Conservation (phyloP, 2,329 filamentous ascomycete species). For the Aspergillus floridensis region DNA sequence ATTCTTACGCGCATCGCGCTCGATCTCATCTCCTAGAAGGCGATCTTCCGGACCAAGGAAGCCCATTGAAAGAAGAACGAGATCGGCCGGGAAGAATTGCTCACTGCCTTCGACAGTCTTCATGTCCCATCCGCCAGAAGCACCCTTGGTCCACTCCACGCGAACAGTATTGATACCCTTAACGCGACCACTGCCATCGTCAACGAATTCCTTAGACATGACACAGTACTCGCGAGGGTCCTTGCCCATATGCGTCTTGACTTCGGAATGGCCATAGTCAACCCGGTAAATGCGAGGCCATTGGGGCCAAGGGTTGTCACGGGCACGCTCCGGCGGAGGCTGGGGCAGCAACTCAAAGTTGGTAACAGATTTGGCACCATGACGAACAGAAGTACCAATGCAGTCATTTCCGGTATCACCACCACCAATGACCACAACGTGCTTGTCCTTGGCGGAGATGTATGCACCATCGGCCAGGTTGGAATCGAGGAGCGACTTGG, state of each 20-base stretch:
- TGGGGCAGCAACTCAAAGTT: conserved; percentile 96
- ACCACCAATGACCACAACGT: conserved; percentile 94
- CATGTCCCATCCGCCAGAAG: conserved; percentile 94
- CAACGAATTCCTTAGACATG: conserved; percentile 96
- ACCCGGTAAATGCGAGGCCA: conserved; percentile 98
- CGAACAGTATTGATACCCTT: conserved; percentile 95
- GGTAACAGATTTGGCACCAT: conserved; percentile 91
- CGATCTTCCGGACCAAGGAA: conserved; percentile 92
- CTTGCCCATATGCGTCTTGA: conserved; percentile 92
- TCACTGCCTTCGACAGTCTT: conserved; percentile 92
- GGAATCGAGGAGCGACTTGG: conserved; percentile 93
- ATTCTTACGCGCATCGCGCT: conserved; percentile 91
- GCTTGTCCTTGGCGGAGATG: conserved; percentile 91
- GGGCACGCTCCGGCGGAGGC: conserved; percentile 82
- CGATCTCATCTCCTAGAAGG: conserved; percentile 80
- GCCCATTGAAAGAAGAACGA: conserved; percentile 93
- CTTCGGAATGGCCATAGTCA: conserved; percentile 96
- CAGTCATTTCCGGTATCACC: conserved; percentile 98
- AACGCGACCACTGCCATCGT: conserved; percentile 80
- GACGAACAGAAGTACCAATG: conserved; percentile 92
- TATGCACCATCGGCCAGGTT: conserved; percentile 79
- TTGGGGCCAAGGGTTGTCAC: conserved; percentile 96
- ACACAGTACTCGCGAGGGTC: conserved; percentile 97
- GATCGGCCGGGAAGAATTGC: conserved; percentile 93
- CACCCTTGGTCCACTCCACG: conserved; percentile 91